Evolutionary conservation across 108 stramenopile species (phyloP).

Genomic region (Nannochloropsis gaditana): DNA sequence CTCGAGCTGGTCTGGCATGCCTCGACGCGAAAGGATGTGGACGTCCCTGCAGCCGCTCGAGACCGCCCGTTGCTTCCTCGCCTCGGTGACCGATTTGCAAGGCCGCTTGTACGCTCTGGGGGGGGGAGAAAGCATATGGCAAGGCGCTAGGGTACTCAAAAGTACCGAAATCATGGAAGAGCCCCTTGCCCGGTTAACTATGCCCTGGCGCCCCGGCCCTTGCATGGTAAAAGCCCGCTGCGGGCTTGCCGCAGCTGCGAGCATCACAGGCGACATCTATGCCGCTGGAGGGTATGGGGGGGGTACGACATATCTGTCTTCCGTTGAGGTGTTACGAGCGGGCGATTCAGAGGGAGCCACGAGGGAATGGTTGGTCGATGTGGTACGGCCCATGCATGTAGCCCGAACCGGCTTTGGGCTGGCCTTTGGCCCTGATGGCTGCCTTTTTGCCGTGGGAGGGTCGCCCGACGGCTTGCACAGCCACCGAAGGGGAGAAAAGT

Average conservation of each 20-base stretch:
- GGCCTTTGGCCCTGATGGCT: neutral
- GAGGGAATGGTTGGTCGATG: slow-evolving; percentile 8
- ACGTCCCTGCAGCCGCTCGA: neutral
- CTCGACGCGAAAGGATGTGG: neutral
- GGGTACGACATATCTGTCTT: neutral
- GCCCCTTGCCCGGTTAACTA: neutral
- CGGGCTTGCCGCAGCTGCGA: neutral
- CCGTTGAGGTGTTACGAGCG: neutral
- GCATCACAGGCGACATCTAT: neutral
- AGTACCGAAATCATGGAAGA: neutral
- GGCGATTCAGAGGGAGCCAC: slow-evolving; percentile 12
- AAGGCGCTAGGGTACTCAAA: neutral
- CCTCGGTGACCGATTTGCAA: neutral
- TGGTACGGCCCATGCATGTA: neutral
- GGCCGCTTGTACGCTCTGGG: slow-evolving; percentile 13
- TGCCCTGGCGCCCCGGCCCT: neutral
- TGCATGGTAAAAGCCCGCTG: neutral
- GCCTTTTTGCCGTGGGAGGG: neutral
- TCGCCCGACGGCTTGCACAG: slow-evolving; percentile 16
- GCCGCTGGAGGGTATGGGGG: neutral
- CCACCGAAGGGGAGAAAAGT: neutral
- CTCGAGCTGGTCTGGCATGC: neutral
- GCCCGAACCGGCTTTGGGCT: neutral
- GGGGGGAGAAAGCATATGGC: neutral
- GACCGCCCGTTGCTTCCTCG: slow-evolving; percentile 1